phyloP scores from a whole-genome alignment of 2,329 filamentous ascomycete genomes.

The Sphaerostilbella broomeana region DNA sequence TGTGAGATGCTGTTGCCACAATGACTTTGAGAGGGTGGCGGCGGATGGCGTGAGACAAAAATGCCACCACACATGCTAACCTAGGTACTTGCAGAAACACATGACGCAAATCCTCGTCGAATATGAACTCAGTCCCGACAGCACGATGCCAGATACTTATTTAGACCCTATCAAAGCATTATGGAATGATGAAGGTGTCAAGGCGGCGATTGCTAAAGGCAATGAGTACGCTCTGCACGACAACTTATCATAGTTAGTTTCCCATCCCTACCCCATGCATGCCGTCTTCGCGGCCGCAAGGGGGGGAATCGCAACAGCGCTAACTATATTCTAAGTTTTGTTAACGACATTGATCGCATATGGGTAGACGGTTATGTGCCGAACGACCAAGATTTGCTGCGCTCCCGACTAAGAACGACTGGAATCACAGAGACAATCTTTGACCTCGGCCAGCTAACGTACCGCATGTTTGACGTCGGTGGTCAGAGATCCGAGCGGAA shows the following conservation, averaged over 20 bases:
- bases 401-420: constrained; percentile 83
- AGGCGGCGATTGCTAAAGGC: constrained; percentile 81
- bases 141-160: constrained; percentile 72
- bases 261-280: neutral
- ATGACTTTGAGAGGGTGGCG: neutral
- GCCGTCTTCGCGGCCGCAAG: too few relatives aligned
- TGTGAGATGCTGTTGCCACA: neutral
- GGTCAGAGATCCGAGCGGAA: constrained; percentile 89
- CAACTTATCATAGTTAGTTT: constrained; percentile 81
- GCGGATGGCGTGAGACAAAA: constrained; percentile 4
- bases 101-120: constrained; percentile 73
- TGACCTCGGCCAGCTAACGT: constrained; percentile 83
- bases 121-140: constrained; percentile 74
- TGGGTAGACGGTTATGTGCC: constrained; percentile 76
- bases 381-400: constrained; percentile 88
- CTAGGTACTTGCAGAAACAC: constrained; percentile 51
- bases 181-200: constrained; percentile 79
- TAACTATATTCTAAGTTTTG: constrained; percentile 56
- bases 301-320: too few relatives aligned
- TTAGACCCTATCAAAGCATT: constrained; percentile 74
- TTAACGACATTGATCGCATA: constrained; percentile 67
- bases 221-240: constrained; percentile 97
- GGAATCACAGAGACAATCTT: constrained; percentile 95
- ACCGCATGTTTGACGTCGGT: constrained; percentile 95
- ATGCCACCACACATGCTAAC: constrained; percentile 11